Evolutionary conservation across 2,329 filamentous ascomycete genomes (phyloP), one percentile per base, ranked within the genome.

Genomic region (Exophiala lecanii-corni): DNA sequence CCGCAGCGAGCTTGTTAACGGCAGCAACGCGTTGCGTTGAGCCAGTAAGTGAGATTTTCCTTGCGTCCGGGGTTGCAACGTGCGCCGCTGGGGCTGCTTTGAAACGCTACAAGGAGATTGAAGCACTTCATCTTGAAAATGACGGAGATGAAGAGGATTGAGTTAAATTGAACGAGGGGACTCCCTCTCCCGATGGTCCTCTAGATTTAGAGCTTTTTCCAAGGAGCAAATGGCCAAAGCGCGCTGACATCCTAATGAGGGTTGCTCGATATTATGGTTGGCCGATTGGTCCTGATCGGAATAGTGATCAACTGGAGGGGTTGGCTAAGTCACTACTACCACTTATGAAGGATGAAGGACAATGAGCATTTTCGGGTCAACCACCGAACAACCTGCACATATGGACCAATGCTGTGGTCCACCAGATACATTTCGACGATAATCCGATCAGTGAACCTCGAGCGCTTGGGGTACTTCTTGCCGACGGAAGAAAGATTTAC

Each of bases 11-110:
- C 13, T 73, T 70, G 7, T 78, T 83, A 43, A 94, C 79, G 57
- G 88, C 79, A 25, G 78, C 76, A 3, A 86, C 86, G 0, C 88
- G 77, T 0, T 70, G 64, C 0, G 85, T 86, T 57, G 78, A 84
- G n/a, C 86, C 86, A 0, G 86, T 91, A 55, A 91, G 91, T 40
- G 82, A 84, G 38, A 89, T 71, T 60, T 89, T 89, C 60, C 79
- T 83, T 41, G 94, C 68, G 0, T 71, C 69, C 0, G 76, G 76
- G 55, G 84, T 71, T 35, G 77, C 74, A 51, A 92, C 84, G 21
- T 92, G 62, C 1, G 77, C 68, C 4, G 13, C 4, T 6, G 96
- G 76, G 12, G 12, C 23, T 26, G 23, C 23, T 26, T 67, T 75
- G 42, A 47, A 59, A 2, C 65, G 73, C 0, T 76, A 72, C 53